Percentiles rank a stretch among this genome's conserved stretches.
Conservation (phyloP, 2,329 filamentous ascomycete genomes). For the Falciphora oryzae region DNA sequence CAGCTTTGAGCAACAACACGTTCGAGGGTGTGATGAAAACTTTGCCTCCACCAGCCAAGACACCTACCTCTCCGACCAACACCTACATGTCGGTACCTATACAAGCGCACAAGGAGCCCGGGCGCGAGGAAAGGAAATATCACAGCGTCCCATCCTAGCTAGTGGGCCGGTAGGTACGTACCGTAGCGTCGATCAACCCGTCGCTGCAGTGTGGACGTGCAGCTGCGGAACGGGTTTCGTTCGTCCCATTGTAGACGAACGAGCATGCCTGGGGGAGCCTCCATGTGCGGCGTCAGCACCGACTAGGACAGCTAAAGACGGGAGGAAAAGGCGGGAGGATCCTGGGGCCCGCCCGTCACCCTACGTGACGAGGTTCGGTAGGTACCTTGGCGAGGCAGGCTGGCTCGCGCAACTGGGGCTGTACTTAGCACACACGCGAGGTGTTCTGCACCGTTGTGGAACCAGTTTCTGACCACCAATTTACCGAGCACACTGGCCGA, state of each 20-base stretch:
- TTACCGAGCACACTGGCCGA: neutral
- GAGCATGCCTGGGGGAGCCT: neutral
- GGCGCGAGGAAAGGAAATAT: neutral
- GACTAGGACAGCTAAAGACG: neutral
- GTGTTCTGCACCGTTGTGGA: neutral
- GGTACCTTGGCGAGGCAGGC: too few species aligned
- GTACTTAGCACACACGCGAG: neutral
- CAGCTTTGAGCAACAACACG: too few species aligned
- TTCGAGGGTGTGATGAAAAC: too few species aligned
- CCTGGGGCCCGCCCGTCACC: neutral
- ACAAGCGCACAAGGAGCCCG: too few species aligned
- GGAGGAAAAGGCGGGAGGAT: neutral
- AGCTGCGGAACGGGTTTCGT: neutral
- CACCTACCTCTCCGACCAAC: too few species aligned
- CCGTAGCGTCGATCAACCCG: too few species aligned
- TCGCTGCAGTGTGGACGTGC: neutral
- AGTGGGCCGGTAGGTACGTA: too few species aligned
- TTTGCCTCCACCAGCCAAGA: too few species aligned
- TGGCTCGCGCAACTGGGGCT: neutral
- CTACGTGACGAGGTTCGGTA: neutral
- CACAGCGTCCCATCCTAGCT: neutral
- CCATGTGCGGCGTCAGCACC: neutral
- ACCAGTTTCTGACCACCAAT: neutral
- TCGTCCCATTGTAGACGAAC: neutral
- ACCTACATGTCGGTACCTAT: too few species aligned